Evolutionary conservation across 768 basidiomycete species (phyloP).

Genomic region (Boletus subparvulus): DNA sequence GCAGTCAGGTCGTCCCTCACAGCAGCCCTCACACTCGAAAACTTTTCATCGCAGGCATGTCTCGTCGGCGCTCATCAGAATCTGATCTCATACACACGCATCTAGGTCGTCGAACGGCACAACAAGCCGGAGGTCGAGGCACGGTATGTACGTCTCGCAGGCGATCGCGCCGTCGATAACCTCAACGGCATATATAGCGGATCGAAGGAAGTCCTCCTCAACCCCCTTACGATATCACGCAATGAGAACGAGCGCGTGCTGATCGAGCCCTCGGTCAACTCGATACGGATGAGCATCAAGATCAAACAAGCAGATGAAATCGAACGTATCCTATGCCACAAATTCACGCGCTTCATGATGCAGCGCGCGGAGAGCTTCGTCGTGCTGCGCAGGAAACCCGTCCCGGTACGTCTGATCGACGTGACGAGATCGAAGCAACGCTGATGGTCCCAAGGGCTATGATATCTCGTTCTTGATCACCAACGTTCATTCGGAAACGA

Average conservation of each 20-base stretch:
- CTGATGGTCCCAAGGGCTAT: constrained; percentile 68
- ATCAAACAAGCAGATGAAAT: constrained; percentile 99
- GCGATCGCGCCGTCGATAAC: background rate
- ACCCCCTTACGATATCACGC: constrained; percentile 90
- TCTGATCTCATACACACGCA: constrained; percentile 2
- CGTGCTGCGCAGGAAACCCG: constrained; percentile 91
- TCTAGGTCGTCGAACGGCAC: constrained; percentile 90
- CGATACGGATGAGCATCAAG: constrained; percentile 93
- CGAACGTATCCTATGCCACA: constrained; percentile 94
- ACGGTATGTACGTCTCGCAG: constrained; percentile 46
- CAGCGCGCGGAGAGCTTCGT: constrained; percentile 97
- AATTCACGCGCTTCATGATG: constrained; percentile 99
- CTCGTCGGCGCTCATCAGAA: constrained; percentile 4
- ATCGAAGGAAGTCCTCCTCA: constrained; percentile 92
- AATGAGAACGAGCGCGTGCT: constrained; percentile 97
- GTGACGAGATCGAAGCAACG: constrained; percentile 6
- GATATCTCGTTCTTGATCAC: constrained; percentile 99
- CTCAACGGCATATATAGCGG: constrained; percentile 47
- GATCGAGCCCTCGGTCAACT: constrained; percentile 97
- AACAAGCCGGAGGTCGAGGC: constrained; percentile 97
- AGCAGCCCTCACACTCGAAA: constrained; percentile 95
- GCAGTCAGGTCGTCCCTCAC: constrained; percentile 95
- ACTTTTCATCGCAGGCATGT: constrained; percentile 84
- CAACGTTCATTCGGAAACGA: constrained; percentile 94
- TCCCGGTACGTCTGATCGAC: constrained; percentile 55